Evolutionary conservation across 805 yeast genomes (phyloP).

Genomic region (Nakazawaea siamensis): DNA sequence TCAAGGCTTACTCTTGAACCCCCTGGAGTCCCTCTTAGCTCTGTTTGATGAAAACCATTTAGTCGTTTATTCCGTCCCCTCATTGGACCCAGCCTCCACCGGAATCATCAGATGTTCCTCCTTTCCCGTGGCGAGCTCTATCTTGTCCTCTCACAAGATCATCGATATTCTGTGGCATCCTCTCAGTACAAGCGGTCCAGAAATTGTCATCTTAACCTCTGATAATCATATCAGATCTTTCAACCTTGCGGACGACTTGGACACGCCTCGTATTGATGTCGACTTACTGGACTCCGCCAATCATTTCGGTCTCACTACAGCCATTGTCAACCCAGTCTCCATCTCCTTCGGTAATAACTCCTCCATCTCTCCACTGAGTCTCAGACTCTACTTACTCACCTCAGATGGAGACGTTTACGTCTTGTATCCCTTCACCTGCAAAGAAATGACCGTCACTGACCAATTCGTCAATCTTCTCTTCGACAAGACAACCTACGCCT

Average conservation of each 20-base stretch:
- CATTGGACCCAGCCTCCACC: conserved; percentile 1
- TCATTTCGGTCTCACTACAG: conserved; percentile 13
- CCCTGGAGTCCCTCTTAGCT: conserved; percentile 24
- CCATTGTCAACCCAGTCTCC: conserved; percentile 28
- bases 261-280: conserved; percentile 15
- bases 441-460: too few species aligned
- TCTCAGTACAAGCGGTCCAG: conserved; percentile 32
- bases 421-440: conserved; percentile 60
- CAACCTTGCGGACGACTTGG: conserved; percentile 23
- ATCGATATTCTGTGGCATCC: conserved; percentile 36
- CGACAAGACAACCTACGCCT: conserved; percentile 23
- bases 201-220: conserved; percentile 31
- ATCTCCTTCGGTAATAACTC: conserved; percentile 36
- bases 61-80: conserved; percentile 19
- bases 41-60: conserved; percentile 17
- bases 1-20: conserved; percentile 12
- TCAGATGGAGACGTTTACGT: conserved; percentile 52
- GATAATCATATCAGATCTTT: conserved; percentile 25
- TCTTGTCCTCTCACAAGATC: conserved; percentile 18
- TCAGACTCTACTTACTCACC: conserved; percentile 45
- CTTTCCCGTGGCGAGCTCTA: conserved; percentile 5
- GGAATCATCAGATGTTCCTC: background rate
- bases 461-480: conserved; percentile 22
- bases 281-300: conserved; percentile 15
- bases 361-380: conserved; percentile 28